Evolutionary conservation across 345 rosid genomes (phyloP), one percentile per base, ranked within the genome.

Genomic region (Brassica incana): DNA sequence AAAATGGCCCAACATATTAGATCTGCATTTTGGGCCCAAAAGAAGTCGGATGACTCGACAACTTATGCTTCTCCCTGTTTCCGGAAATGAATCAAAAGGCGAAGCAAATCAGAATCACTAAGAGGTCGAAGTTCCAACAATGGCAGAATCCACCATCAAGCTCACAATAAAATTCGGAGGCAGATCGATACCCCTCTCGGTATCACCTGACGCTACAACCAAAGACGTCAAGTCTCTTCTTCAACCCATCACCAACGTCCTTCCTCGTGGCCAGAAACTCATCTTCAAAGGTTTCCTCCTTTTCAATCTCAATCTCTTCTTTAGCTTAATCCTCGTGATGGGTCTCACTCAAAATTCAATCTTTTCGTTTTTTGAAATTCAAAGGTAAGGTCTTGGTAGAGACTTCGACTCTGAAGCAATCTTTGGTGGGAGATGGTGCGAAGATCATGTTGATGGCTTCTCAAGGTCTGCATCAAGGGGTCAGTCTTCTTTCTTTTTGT

Each of bases 381-480:
- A n/a, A 73, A 94, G 97, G 99, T 78, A 92, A 85, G 83, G 74
- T 95, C 68, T 84, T 95, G 91, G 85, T 65, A 33, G 96, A 95
- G n/a, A 77, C 79, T 7, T 82, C 85, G 90, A 84, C 91, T 16
- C 66, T 95, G 91, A 83, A 78, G 78, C 86, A 88, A 71, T 88
- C 90, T 15, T 87, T 78, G 72, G 83, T 95, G 18, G 76, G 59
- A 0, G 85, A 71, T 86, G 99, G 99, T 65, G 95, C 95, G 0
- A 92, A 87, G 81, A 43, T 95, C 73, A 95, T 95, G 99, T 95
- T 95, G 63, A 78, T 92, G 86, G 97, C 94, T 48, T 88, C 97
- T 27, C 93, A 91, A 80, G 99, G 99, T 58, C 76, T 95, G 15
- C 99, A 95, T 76, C 97, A 92, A 88, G 99, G 99, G 97, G 97